Percentiles rank a stretch among this genome's conserved stretches.
phyloP scores from a whole-genome alignment of 1,284 basidiomycete species.

The Boletus sp. region DNA sequence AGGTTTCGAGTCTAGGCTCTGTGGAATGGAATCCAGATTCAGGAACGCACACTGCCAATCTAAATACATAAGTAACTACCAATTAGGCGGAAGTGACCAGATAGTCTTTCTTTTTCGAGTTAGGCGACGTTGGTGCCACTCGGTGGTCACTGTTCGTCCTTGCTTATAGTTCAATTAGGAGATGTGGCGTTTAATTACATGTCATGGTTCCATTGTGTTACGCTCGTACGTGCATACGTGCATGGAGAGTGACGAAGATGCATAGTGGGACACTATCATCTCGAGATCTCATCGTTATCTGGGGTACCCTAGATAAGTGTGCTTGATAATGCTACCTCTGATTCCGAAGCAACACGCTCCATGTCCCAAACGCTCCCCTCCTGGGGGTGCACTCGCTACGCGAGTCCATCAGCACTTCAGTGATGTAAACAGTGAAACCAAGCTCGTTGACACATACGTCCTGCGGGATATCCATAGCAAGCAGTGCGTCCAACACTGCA shows the following conservation, averaged over 20 bases:
- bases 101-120: constrained; percentile 1
- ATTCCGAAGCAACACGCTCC: not conserved
- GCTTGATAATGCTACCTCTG: constrained; percentile 12
- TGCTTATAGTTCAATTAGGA: constrained; percentile 16
- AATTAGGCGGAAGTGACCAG: not conserved
- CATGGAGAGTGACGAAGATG: not conserved
- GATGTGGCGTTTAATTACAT: constrained; percentile 29
- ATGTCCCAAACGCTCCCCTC: constrained; percentile 39
- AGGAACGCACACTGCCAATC: constrained; percentile 3
- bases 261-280: not conserved
- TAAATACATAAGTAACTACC: constrained; percentile 4
- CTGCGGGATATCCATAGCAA: constrained; percentile 32
- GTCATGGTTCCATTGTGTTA: not conserved
- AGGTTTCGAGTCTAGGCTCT: not conserved
- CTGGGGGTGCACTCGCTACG: constrained; percentile 36
- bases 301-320: not conserved
- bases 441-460: constrained; percentile 39
- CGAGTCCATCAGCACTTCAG: constrained; percentile 4
- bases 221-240: constrained; percentile 1
- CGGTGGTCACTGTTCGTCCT: not conserved
- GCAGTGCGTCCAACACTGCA: constrained; percentile 48
- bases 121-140: not conserved
- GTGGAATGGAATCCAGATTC: constrained; percentile 3
- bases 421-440: not conserved
- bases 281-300: constrained; percentile 2